Percentiles rank a stretch among this genome's conserved stretches.
phyloP scores from a whole-genome alignment of 2,329 filamentous ascomycete species.

The Aureobasidium mangrovei region DNA sequence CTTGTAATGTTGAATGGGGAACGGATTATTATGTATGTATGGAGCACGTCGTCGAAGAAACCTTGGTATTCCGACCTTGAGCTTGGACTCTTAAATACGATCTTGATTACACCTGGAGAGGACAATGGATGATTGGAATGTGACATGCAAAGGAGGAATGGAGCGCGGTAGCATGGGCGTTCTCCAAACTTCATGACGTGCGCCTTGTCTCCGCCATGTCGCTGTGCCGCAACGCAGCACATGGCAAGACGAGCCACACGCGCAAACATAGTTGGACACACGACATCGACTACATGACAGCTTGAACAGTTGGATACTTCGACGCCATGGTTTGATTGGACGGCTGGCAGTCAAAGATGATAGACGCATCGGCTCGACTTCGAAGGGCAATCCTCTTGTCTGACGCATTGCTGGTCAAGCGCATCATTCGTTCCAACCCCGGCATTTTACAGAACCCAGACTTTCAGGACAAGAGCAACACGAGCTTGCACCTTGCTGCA shows the following conservation, averaged over 20 bases:
- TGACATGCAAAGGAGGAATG: too few species aligned
- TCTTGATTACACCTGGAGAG: too few species aligned
- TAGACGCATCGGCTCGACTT: constrained; percentile 66
- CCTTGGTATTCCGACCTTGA: background rate
- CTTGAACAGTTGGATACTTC: constrained; percentile 8
- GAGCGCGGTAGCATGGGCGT: too few species aligned
- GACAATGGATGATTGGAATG: too few species aligned
- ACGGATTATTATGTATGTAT: constrained; percentile 11
- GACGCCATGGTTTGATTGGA: constrained; percentile 11
- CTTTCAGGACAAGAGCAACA: constrained; percentile 66
- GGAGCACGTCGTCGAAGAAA: background rate
- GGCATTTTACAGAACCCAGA: constrained; percentile 70
- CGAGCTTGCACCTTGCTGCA: constrained; percentile 72
- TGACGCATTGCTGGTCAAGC: constrained; percentile 62
- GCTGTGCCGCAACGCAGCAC: background rate
- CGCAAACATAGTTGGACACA: background rate
- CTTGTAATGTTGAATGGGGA: background rate
- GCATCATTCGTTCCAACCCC: constrained; percentile 68
- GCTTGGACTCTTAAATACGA: too few species aligned
- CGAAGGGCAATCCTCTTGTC: constrained; percentile 73
- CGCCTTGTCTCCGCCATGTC: background rate
- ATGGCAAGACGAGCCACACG: background rate
- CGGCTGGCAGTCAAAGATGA: constrained; percentile 41
- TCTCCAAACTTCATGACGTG: background rate
- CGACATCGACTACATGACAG: constrained; percentile 4